A percentile compares a stretch with the other conserved stretches of the same genome.
Conservation (phyloP, 768 basidiomycete species). For the Cyclocybe aegerita region DNA sequence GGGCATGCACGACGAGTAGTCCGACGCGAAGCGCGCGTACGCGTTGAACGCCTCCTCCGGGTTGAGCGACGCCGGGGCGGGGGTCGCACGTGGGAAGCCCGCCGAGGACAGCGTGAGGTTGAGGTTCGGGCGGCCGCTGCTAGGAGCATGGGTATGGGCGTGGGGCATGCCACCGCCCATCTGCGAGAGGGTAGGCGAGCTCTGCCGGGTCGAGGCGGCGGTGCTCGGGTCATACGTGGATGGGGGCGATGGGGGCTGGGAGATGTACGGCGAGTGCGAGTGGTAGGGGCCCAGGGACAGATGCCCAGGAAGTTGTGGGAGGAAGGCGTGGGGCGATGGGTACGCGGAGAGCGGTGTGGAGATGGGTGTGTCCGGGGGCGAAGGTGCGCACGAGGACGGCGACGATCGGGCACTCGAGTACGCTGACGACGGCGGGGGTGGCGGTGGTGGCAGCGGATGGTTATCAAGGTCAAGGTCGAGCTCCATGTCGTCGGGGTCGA, state of each 20-base stretch:
- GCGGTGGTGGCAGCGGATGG: slow-evolving; percentile 25
- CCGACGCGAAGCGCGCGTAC: slow-evolving; percentile 62
- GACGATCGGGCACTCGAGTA: slow-evolving; percentile 27
- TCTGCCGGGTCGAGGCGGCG: slow-evolving; percentile 30
- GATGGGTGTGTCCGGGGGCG: slow-evolving; percentile 52
- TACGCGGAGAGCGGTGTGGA: slow-evolving; percentile 46
- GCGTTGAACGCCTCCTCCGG: slow-evolving; percentile 65
- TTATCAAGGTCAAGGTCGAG: slow-evolving; percentile 62
- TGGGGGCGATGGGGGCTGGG: slow-evolving; percentile 48
- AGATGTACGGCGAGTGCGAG: slow-evolving; percentile 34
- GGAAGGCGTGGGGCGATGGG: slow-evolving; percentile 33
- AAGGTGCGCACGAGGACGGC: slow-evolving; percentile 41
- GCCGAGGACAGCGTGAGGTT: slow-evolving; percentile 11
- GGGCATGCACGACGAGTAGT: slow-evolving; percentile 64
- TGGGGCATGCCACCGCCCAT: neutral
- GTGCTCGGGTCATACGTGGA: slow-evolving; percentile 38
- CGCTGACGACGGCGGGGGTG: slow-evolving; percentile 21
- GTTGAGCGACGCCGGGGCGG: slow-evolving; percentile 18
- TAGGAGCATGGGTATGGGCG: slow-evolving; percentile 7
- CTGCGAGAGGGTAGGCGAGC: slow-evolving; percentile 25
- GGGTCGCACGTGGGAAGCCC: slow-evolving; percentile 21
- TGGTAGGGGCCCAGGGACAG: slow-evolving; percentile 27
- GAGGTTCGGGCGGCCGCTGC: slow-evolving; percentile 18
- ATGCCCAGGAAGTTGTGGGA: slow-evolving; percentile 21
- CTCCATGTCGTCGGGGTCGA: slow-evolving; percentile 84